These are phyloP conservation scores for Aspergillus ochraceoroseus DNA, from an alignment of 2,329 filamentous ascomycete genomes.

Conservation along the genomic window DNA sequence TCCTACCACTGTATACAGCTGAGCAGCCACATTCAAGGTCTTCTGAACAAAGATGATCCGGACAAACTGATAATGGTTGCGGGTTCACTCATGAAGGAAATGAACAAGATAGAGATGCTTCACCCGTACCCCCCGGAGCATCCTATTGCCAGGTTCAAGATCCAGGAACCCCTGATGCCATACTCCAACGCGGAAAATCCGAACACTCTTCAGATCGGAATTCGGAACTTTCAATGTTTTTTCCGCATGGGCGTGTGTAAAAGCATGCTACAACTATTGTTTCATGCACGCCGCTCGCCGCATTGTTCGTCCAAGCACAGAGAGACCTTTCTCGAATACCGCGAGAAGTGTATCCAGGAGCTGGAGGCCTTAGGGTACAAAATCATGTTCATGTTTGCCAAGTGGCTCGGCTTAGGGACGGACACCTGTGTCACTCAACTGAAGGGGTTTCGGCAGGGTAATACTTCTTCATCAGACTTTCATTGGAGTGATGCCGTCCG, in stretches of 20 bases:
- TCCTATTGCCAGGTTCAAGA: not conserved
- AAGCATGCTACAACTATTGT: no score
- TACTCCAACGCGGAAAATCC: not conserved
- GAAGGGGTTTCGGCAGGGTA: not conserved
- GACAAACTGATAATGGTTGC: not conserved
- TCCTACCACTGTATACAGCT: constrained; percentile 1
- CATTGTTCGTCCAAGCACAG: no score
- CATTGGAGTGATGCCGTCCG: not conserved
- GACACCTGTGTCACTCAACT: not conserved
- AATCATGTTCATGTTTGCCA: not conserved
- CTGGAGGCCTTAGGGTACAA: not conserved
- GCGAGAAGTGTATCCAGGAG: no score
- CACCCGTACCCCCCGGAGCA: not conserved
- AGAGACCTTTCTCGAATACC: no score
- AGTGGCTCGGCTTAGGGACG: not conserved
- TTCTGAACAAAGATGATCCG: not conserved
- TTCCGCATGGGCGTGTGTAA: not conserved
- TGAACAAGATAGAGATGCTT: not conserved
- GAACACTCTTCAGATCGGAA: not conserved
- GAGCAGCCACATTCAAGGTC: not conserved
- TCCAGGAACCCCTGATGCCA: not conserved
- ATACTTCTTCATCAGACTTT: not conserved
- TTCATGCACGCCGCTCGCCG: no score
- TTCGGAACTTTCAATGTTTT: not conserved
- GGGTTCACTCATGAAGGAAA: not conserved